Conservation (phyloP, 2,329 filamentous ascomycete species). For the Verticillium zaregamsianum region DNA sequence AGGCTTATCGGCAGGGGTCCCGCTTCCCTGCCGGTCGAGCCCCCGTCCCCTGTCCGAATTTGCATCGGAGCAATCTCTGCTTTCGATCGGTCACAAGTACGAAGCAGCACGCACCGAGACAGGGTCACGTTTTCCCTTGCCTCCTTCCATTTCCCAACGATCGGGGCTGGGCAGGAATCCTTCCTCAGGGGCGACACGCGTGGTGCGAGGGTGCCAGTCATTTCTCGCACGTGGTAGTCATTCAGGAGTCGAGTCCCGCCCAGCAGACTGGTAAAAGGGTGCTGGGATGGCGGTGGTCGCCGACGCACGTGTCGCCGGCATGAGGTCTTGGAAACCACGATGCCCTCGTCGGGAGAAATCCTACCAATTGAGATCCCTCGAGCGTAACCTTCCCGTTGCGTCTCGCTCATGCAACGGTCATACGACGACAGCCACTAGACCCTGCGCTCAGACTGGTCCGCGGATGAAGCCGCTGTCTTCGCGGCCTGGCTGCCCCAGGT, state of each 20-base stretch:
- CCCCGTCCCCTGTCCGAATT: not conserved
- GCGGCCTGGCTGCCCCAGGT: not conserved
- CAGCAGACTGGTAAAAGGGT: not conserved
- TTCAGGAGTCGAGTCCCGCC: not conserved
- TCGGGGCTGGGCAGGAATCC: not conserved
- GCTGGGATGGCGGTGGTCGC: not conserved
- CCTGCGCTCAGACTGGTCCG: not conserved
- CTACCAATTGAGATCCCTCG: not conserved
- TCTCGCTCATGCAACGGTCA: not conserved
- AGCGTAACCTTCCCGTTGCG: not conserved
- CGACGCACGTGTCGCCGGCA: not conserved
- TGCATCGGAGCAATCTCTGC: not conserved
- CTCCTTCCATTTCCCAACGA: not conserved
- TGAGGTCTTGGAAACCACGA: not conserved
- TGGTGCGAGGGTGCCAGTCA: not conserved
- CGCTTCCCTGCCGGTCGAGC: not conserved
- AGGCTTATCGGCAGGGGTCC: not conserved
- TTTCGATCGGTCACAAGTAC: not conserved
- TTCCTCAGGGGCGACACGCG: not conserved
- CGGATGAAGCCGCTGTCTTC: not conserved
- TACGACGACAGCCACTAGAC: not conserved
- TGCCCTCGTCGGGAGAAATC: not conserved
- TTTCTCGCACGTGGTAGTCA: not conserved
- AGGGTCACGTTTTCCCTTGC: not conserved
- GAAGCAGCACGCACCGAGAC: not conserved